These are phyloP conservation scores for Claviceps arundinis DNA, from an alignment of 2,329 filamentous ascomycete species.

Conservation along the genomic window DNA sequence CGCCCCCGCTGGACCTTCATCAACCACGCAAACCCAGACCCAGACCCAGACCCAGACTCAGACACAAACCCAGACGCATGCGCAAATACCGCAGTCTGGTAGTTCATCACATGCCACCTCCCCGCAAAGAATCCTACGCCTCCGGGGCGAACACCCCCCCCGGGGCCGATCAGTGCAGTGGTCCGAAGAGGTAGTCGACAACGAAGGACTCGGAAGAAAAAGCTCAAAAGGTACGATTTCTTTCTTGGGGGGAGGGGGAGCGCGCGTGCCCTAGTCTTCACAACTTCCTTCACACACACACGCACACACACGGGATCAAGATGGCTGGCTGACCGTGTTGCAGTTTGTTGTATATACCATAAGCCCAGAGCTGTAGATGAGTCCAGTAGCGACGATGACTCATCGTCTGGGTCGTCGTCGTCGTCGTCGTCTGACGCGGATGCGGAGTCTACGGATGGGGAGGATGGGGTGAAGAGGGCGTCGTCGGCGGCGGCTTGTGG, in stretches of 20 bases:
- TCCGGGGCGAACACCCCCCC: constrained; percentile 34
- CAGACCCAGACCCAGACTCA: constrained; percentile 7
- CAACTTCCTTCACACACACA: no score
- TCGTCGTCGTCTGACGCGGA: constrained; percentile 16
- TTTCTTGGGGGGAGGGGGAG: no score
- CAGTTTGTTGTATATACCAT: constrained; percentile 99
- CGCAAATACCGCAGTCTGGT: constrained; percentile 8
- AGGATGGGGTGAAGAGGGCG: constrained; percentile 8
- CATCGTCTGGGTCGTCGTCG: constrained; percentile 29
- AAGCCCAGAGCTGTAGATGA: constrained; percentile 70
- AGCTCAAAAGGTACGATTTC: constrained; percentile 65
- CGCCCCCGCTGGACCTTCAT: background rate
- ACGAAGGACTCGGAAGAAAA: constrained; percentile 88
- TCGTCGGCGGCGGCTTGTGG: background rate
- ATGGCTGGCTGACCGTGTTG: no score
- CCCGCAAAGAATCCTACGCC: constrained; percentile 29
- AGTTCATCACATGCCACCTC: constrained; percentile 17
- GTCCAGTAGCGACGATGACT: constrained; percentile 49
- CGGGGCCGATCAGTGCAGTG: constrained; percentile 62
- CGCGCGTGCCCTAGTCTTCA: no score
- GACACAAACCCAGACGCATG: constrained; percentile 13
- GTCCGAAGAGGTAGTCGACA: constrained; percentile 88
- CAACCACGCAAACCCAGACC: background rate
- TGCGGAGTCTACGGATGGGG: constrained; percentile 4
- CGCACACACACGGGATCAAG: no score